A percentile compares a stretch with the other conserved stretches of the same genome.
These are phyloP conservation scores for Russula lepida DNA, from an alignment of 768 basidiomycete species.

Conservation along the genomic window DNA sequence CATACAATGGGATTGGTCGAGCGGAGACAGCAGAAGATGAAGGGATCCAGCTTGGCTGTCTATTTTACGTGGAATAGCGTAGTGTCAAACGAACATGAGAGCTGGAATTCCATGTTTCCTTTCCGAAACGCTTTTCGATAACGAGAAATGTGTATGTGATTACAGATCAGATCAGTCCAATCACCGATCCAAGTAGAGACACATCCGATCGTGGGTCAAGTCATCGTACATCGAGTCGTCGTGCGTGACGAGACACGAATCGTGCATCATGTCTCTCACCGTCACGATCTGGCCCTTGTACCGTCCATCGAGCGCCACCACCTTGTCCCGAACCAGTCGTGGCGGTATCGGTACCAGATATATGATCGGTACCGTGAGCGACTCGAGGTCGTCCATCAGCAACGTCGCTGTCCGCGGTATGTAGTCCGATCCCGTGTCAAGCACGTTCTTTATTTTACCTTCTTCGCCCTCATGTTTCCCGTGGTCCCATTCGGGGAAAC, in stretches of 20 bases:
- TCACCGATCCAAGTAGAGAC: constrained; percentile 8
- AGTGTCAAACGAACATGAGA: no score
- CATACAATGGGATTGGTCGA: not conserved
- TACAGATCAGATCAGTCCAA: not conserved
- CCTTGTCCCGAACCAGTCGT: constrained; percentile 35
- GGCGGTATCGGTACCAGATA: constrained; percentile 39
- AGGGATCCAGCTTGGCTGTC: not conserved
- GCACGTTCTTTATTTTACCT: constrained; percentile 26
- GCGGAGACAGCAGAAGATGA: not conserved
- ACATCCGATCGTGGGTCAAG: constrained; percentile 18
- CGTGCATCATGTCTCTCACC: constrained; percentile 15
- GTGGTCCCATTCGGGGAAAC: constrained; percentile 32
- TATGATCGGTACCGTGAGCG: constrained; percentile 32
- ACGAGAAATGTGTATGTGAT: not conserved
- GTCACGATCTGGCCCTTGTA: constrained; percentile 30
- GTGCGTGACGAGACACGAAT: constrained; percentile 16
- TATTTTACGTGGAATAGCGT: no score
- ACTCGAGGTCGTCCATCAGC: constrained; percentile 29
- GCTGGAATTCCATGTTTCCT: no score
- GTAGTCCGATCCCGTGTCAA: constrained; percentile 26
- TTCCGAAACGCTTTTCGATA: no score
- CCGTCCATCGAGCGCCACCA: constrained; percentile 40
- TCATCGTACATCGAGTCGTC: constrained; percentile 20
- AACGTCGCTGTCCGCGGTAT: constrained; percentile 25
- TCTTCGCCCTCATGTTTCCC: constrained; percentile 28